Evolutionary conservation across 768 basidiomycete genomes (phyloP).

Genomic region (Suillus decipiens): DNA sequence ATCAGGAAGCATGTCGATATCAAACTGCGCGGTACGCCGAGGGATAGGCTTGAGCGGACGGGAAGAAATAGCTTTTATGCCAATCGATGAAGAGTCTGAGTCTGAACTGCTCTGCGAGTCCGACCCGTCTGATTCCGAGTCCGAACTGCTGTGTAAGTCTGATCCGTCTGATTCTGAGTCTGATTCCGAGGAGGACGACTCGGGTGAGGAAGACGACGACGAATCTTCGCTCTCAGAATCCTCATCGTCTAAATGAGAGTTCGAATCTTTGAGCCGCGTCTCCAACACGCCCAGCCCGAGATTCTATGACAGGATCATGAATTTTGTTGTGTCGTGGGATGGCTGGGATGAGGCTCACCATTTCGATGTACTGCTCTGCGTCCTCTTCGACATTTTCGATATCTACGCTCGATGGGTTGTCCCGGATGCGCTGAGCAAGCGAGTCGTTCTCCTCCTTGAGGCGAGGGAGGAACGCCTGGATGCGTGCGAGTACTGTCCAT

Average conservation of each 20-base stretch:
- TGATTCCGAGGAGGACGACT: conserved; percentile 12
- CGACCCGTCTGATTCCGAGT: conserved; percentile 12
- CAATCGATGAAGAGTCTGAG: conserved; percentile 22
- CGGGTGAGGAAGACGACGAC: not conserved
- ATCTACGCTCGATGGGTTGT: conserved; percentile 61
- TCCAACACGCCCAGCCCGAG: conserved; percentile 67
- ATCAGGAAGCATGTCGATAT: conserved; percentile 32
- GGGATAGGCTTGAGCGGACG: conserved; percentile 52
- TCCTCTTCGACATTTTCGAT: conserved; percentile 61
- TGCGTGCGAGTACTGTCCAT: conserved; percentile 59
- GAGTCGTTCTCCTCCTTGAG: conserved; percentile 64
- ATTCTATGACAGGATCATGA: conserved; percentile 41
- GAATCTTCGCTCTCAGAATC: conserved; percentile 10
- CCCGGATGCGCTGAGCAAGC: conserved; percentile 45
- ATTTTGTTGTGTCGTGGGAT: not conserved
- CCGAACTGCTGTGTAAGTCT: conserved; percentile 19
- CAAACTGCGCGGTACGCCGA: conserved; percentile 31
- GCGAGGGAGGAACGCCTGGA: conserved; percentile 68
- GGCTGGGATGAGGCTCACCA: conserved; percentile 42
- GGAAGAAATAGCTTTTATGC: conserved; percentile 43
- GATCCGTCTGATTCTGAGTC: conserved; percentile 1
- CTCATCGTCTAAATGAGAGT: conserved; percentile 10
- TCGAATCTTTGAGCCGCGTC: conserved; percentile 21
- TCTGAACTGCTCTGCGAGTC: conserved; percentile 19
- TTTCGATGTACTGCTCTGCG: conserved; percentile 61